Evolutionary conservation across 2,329 filamentous ascomycete genomes (phyloP), one percentile per base, ranked within the genome.

Genomic region (Ceratocystiopsis sp.): DNA sequence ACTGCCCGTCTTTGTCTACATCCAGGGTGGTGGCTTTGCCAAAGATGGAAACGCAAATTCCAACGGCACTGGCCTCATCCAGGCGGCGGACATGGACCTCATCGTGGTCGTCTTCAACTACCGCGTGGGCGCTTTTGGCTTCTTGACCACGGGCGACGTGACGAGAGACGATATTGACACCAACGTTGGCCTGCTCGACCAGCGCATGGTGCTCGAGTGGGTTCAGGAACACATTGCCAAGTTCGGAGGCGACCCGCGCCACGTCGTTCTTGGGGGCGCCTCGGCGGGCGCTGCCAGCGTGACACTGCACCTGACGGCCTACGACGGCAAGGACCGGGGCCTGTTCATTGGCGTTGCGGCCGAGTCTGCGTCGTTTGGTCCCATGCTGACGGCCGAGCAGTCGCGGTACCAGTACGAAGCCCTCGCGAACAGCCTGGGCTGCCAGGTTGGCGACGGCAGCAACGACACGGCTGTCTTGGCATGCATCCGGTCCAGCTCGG

Each of bases 51-150:
- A 59, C 43, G 52, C 58, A 0, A 67, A 78, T 49, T 63, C 69
- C 46, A 69, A 72, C 52, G 68, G 66, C 21, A 62, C 66, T 0
- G 56, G 59, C 17, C 57, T 71, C 7, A 57, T 73, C 35, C 54
- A 59, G 32, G 52, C 53, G 38, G 50, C 51, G 0, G 45, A 43
- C 38, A 59, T 54, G n/a, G 49, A 57, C 21, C 59, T 76, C 38
- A 58, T 77, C 8, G 64, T 70, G 38, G 71, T 77, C 41, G 69
- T 68, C 50, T 74, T 76, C 54, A 74, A 75, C 56, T 78, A 77
- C 52, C 68, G 76, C 11, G 69, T 80, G 7, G 74, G 73, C 1
- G 58, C 70, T 0, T 71, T 71, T 49, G 78, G 78, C 0, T 82
- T 80, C 50, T 62, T 82, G 2, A 66, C 73, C 0, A 68, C 73